Conservation (phyloP, 306 rosid genomes). For the Vachellia pachyceras region DNA sequence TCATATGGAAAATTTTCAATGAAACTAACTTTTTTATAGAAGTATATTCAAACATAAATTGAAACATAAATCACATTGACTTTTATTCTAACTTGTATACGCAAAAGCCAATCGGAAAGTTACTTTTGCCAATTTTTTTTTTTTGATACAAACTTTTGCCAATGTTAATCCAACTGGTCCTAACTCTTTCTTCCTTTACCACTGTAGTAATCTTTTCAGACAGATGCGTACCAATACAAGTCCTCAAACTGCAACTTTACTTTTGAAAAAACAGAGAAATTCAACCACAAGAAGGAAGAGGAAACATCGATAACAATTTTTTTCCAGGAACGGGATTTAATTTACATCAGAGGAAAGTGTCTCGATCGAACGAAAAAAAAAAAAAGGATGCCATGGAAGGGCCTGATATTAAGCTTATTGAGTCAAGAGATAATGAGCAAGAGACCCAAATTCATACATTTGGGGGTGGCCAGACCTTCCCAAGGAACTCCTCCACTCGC, state of each 20-base stretch:
- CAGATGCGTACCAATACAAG: neutral
- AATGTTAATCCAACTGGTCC: too few relatives aligned
- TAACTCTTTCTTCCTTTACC: too few relatives aligned
- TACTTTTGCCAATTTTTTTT: too few relatives aligned
- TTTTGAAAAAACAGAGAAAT: neutral
- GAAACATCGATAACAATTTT: neutral
- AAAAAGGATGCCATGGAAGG: conserved; percentile 1
- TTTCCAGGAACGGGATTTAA: conserved; percentile 23
- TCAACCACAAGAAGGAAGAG: neutral
- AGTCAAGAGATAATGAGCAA: conserved; percentile 21
- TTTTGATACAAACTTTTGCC: too few relatives aligned
- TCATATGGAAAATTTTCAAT: too few relatives aligned
- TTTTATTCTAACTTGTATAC: too few relatives aligned
- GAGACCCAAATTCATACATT: conserved; percentile 64
- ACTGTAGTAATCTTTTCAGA: neutral
- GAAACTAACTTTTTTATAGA: too few relatives aligned
- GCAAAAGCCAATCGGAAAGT: too few relatives aligned
- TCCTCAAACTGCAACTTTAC: neutral
- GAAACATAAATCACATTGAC: too few relatives aligned
- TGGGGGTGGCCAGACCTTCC: conserved; percentile 99
- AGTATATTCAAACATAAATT: too few relatives aligned
- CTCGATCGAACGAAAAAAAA: neutral
- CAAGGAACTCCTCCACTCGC: conserved; percentile 82
- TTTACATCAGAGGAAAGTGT: conserved; percentile 31
- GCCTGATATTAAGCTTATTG: conserved; percentile 50